Evolutionary conservation across 768 basidiomycete species (phyloP), one percentile per base, ranked within the genome.

Genomic region (Phylloporus arenicola): DNA sequence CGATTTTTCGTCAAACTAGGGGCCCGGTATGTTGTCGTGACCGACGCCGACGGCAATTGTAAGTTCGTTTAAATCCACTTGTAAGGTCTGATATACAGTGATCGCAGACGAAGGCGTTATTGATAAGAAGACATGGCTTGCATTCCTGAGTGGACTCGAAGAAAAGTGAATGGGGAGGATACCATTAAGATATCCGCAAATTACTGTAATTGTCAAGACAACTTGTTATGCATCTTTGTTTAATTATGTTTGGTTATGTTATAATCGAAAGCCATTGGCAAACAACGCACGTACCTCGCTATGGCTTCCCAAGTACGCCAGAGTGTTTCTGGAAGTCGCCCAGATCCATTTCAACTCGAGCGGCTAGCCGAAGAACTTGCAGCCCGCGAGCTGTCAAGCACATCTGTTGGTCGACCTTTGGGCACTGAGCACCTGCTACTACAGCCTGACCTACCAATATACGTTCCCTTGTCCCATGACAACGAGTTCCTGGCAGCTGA

Each of bases 1-100:
- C 91, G 91, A 63, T 81, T 95, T 63, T 98, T 98, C 60, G 85
- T 84, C 51, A 97, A 97, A 67, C 80, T 98, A 17, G 96, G 96
- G 0, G 89, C 92, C 11, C 79, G 91, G 57, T 93, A 95, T 60
- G 81, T 98, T 19, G 75, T 97, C 24, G 82, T 96, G 6, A 85
- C 81, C 1, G 89, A 96, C 63, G 70, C 78, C 2, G 82, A 91
- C 45, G 94, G 94, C 6, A 69, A 82, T 40, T 98, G 90, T 92
- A 63, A 63, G 84, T 45, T 11, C 64, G 29, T 45, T 33, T 29
- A 14, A 41, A 22, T 43, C 46, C 11, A 51, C 17, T n/a, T 14
- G 4, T 51, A 24, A 30, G 27, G 13, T 43, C 22, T 52, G 19
- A 50, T 39, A 1, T 44, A 3, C 12, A 44, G 19, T 14, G 25